These are phyloP conservation scores for Phaseolus lunatus DNA, from an alignment of 306 rosid species.

Conservation along the genomic window DNA sequence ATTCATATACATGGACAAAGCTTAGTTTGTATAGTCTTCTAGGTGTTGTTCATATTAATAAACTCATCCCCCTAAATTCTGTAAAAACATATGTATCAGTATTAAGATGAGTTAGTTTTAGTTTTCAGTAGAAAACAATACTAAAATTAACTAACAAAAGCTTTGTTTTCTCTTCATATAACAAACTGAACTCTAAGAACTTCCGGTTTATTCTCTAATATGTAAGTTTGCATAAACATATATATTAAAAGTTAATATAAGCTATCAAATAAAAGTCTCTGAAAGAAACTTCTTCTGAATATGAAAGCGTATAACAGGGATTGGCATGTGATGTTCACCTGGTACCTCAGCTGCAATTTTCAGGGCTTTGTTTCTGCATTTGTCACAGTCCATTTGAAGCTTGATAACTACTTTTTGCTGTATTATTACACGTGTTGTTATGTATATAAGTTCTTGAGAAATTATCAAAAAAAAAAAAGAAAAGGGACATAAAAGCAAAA, in stretches of 20 bases:
- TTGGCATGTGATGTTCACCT: conserved; percentile 38
- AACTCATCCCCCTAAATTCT: too few relatives aligned
- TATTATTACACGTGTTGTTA: background rate
- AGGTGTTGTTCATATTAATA: background rate
- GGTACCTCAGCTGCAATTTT: conserved; percentile 40
- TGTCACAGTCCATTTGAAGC: conserved; percentile 47
- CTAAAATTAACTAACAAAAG: background rate
- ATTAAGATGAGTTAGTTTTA: too few relatives aligned
- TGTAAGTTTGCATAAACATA: background rate
- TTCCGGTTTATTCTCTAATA: background rate
- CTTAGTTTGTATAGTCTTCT: background rate
- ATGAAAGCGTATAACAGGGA: background rate
- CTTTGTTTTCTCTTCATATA: background rate
- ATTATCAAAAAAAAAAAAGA: too few relatives aligned
- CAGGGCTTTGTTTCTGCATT: conserved; percentile 52
- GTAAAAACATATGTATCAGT: too few relatives aligned
- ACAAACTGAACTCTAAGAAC: background rate
- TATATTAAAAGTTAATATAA: background rate
- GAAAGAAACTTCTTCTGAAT: background rate
- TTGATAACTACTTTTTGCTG: conserved; percentile 47
- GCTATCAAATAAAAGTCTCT: background rate
- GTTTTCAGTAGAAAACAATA: too few relatives aligned
- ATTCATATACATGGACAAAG: background rate
- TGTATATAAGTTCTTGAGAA: background rate
- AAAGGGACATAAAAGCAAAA: background rate